phyloP scores from a whole-genome alignment of 805 yeast species.

The Suhomyces vadensis region DNA sequence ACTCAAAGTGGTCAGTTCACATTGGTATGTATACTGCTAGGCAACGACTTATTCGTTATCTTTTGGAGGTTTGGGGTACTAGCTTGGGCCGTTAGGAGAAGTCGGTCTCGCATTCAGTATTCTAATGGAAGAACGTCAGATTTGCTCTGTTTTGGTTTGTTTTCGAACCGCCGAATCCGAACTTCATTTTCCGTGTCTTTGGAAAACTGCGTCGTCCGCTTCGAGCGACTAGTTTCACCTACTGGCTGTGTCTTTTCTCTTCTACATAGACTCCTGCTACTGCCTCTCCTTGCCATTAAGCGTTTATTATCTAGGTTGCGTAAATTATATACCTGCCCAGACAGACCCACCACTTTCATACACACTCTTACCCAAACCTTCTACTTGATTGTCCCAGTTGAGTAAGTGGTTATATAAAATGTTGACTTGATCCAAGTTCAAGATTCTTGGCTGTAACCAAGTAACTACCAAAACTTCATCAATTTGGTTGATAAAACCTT shows the following conservation, averaged over 20 bases:
- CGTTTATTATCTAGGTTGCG: not conserved
- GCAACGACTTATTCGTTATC: too few species aligned
- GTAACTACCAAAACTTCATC: slow-evolving; percentile 73
- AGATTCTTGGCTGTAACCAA: slow-evolving; percentile 96
- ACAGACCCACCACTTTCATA: slow-evolving; percentile 41
- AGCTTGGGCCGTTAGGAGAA: too few species aligned
- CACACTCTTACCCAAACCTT: slow-evolving; percentile 49
- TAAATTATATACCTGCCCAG: slow-evolving; percentile 34
- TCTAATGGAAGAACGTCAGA: too few species aligned
- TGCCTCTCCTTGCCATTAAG: not conserved
- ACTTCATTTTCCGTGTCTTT: too few species aligned
- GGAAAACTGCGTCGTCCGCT: too few species aligned
- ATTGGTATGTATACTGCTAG: too few species aligned
- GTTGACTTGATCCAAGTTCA: slow-evolving; percentile 77
- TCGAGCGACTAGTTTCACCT: too few species aligned
- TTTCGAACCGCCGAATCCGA: too few species aligned
- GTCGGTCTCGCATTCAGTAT: too few species aligned
- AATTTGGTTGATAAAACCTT: slow-evolving; percentile 91
- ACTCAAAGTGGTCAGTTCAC: too few species aligned
- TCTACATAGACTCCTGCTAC: not conserved
- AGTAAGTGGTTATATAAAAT: slow-evolving; percentile 71
- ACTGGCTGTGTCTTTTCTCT: not conserved
- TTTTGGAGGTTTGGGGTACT: too few species aligned
- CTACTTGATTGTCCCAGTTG: slow-evolving; percentile 78
- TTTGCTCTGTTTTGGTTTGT: too few species aligned